Evolutionary conservation across 139 green algal genomes (phyloP).

Genomic region (Nannochloris sp.): DNA sequence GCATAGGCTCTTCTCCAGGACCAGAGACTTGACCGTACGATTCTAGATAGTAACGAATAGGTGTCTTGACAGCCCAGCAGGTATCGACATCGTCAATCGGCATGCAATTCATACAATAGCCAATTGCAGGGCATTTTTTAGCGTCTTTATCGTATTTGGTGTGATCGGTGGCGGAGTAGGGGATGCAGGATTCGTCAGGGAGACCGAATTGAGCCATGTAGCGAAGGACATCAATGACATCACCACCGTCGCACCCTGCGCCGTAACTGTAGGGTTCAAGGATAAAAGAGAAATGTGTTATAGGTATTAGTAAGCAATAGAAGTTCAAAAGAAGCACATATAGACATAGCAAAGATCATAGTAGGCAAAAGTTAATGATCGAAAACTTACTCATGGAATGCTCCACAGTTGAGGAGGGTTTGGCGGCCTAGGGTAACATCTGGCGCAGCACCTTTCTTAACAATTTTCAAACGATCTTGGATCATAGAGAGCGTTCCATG

Average conservation of each 20-base stretch:
- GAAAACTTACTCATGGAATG: conserved; percentile 39
- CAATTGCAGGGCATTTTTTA: conserved; percentile 32
- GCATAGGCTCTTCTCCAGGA: conserved; percentile 28
- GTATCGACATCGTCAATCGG: conserved; percentile 27
- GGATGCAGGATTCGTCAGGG: conserved; percentile 43
- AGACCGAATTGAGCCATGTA: conserved; percentile 54
- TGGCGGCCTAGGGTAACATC: conserved; percentile 52
- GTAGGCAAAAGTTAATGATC: no score
- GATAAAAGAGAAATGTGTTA: neutral
- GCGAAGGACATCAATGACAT: conserved; percentile 44
- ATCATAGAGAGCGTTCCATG: conserved; percentile 50
- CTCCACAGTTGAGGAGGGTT: conserved; percentile 49
- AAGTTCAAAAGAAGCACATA: neutral
- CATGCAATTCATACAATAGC: conserved; percentile 54
- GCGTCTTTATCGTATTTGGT: conserved; percentile 29
- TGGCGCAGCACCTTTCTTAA: conserved; percentile 38
- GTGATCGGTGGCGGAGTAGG: conserved; percentile 44
- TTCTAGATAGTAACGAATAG: conserved; percentile 42
- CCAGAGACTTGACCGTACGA: conserved; percentile 17
- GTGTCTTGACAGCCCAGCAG: conserved; percentile 46
- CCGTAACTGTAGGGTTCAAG: conserved; percentile 18
- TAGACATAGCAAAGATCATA: neutral
- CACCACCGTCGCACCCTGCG: conserved; percentile 44
- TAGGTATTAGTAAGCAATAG: neutral
- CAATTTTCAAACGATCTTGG: conserved; percentile 51